These are phyloP conservation scores for Penicillium goetzii DNA, from an alignment of 495 filamentous ascomycete species.

Conservation along the genomic window DNA sequence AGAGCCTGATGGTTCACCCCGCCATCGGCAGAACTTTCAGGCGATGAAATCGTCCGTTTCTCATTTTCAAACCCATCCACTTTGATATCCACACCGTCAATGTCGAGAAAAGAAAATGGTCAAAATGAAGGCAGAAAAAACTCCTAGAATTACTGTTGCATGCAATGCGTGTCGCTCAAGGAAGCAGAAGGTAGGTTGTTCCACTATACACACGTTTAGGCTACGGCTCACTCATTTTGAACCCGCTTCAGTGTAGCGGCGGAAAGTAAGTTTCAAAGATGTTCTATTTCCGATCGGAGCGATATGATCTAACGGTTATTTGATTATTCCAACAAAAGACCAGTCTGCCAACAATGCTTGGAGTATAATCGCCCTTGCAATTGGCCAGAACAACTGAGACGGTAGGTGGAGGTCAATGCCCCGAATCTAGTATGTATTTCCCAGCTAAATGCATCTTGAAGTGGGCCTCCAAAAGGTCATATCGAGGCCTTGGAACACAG, in stretches of 20 bases:
- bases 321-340: conserved; percentile 24
- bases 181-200: conserved; percentile 42
- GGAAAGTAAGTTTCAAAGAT: conserved; percentile 32
- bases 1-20: conserved; percentile 17
- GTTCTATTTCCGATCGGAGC: neutral
- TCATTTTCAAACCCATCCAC: neutral
- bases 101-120: conserved; percentile 7
- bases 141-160: conserved; percentile 40
- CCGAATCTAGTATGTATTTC: neutral
- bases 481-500: conserved; percentile 45
- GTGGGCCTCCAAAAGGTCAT: conserved; percentile 47
- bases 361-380: conserved; percentile 40
- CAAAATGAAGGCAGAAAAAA: conserved; percentile 25
- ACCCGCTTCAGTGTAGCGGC: conserved; percentile 39
- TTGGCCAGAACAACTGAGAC: conserved; percentile 47
- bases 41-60: conserved; percentile 20
- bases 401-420: conserved; percentile 26
- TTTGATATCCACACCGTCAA: neutral
- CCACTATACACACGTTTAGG: neutral
- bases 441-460: conserved; percentile 14
- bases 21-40: conserved; percentile 36
- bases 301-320: neutral
- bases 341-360: conserved; percentile 43
- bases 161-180: conserved; percentile 44
- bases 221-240: neutral